Percentiles rank a stretch among this genome's conserved stretches.
Conservation (phyloP, 345 rosid genomes). For the Sapria himalayana region DNA sequence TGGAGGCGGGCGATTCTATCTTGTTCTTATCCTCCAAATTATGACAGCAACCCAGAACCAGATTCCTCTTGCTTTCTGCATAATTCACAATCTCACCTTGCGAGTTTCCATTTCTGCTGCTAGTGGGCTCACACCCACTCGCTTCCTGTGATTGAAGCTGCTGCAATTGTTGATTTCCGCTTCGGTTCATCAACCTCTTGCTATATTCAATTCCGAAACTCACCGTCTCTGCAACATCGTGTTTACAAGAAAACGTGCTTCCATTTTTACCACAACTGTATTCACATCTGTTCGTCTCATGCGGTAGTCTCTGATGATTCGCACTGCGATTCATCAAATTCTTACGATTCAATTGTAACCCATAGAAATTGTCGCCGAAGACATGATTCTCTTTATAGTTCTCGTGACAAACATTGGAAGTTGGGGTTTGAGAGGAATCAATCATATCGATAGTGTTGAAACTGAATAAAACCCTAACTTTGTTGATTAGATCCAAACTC, state of each 20-base stretch:
- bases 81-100: conserved; percentile 57
- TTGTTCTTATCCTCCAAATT: conserved; percentile 37
- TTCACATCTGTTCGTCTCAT: too few species aligned
- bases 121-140: conserved; percentile 23
- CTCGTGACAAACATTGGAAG: too few species aligned
- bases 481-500: conserved; percentile 53
- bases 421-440: too few species aligned
- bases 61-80: conserved; percentile 50
- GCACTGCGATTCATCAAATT: too few species aligned
- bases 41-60: conserved; percentile 29
- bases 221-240: too few species aligned
- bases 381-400: too few species aligned
- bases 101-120: conserved; percentile 25
- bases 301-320: conserved; percentile 11
- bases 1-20: conserved; percentile 35
- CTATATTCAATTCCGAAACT: too few species aligned
- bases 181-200: too few species aligned
- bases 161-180: conserved; percentile 12
- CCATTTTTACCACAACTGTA: too few species aligned
- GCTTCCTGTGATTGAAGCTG: conserved; percentile 15
- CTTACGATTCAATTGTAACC: too few species aligned
- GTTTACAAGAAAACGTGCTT: too few species aligned
- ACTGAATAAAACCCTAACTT: conserved; percentile 46
- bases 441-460: conserved; percentile 29
- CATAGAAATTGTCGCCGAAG: too few species aligned